A percentile compares a stretch with the other conserved stretches of the same genome.
Conservation (phyloP, 73 alveolate genomes). For the Uronychia setigera region DNA sequence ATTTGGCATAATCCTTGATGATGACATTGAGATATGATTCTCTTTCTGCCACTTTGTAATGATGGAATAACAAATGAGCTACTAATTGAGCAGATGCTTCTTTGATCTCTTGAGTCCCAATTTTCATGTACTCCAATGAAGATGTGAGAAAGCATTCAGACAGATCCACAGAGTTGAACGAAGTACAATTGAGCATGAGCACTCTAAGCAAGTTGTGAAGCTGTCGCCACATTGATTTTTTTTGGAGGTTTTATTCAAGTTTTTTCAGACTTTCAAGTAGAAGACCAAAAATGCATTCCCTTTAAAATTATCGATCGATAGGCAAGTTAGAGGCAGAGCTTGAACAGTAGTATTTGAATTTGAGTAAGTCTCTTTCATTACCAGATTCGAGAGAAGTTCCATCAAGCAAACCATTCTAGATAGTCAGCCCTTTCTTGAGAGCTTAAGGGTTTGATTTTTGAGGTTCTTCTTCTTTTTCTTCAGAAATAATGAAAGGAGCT, state of each 20-base stretch:
- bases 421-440: not conserved
- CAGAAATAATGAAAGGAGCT: not conserved
- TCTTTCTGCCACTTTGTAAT: not conserved
- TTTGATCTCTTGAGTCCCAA: not conserved
- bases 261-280: not conserved
- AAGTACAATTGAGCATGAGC: not conserved
- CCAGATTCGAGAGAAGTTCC: no score
- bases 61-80: not conserved
- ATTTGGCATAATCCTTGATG: not conserved
- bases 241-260: not conserved
- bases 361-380: no score
- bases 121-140: no score
- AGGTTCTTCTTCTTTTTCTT: not conserved
- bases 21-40: not conserved
- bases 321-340: no score
- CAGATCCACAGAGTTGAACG: not conserved
- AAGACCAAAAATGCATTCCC: not conserved
- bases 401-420: not conserved
- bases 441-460: not conserved
- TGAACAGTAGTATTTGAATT: no score
- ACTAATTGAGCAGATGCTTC: not conserved
- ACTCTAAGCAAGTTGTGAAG: not conserved
- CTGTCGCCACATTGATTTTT: not conserved
- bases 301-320: not conserved
- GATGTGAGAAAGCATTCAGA: not conserved